Evolutionary conservation across 164 flowering plant genomes (phyloP).

Genomic region (Liriodendron chinense): DNA sequence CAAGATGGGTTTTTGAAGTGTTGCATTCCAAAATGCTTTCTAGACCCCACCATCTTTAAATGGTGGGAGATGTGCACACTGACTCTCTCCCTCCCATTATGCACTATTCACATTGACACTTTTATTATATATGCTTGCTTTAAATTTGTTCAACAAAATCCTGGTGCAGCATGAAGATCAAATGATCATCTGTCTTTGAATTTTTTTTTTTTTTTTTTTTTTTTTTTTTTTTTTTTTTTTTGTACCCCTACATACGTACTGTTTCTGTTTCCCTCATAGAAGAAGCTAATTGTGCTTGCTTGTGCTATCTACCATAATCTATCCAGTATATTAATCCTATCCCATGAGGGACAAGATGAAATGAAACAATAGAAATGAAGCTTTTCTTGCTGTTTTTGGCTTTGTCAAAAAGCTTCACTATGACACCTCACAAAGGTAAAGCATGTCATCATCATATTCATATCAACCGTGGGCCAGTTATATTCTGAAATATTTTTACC

Average conservation of each 20-base stretch:
- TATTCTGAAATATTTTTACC: no score
- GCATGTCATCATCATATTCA: background rate
- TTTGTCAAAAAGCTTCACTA: background rate
- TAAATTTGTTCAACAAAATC: background rate
- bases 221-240: no score
- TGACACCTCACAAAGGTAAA: background rate
- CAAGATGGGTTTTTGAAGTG: background rate
- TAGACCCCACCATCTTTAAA: background rate
- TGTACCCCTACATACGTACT: background rate
- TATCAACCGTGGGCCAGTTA: background rate
- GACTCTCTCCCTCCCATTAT: no score
- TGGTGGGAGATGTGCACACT: no score
- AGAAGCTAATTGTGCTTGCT: background rate
- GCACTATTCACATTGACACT: no score
- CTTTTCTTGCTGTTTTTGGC: background rate
- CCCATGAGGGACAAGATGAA: background rate
- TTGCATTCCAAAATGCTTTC: background rate
- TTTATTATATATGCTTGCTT: background rate
- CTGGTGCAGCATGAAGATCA: background rate
- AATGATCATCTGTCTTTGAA: background rate
- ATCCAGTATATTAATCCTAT: background rate
- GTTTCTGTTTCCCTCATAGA: background rate
- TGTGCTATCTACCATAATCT: background rate
- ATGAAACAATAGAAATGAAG: no score
- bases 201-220: no score